phyloP scores from a whole-genome alignment of 2,329 filamentous ascomycete genomes.

The Dothiorella sarmentorum region DNA sequence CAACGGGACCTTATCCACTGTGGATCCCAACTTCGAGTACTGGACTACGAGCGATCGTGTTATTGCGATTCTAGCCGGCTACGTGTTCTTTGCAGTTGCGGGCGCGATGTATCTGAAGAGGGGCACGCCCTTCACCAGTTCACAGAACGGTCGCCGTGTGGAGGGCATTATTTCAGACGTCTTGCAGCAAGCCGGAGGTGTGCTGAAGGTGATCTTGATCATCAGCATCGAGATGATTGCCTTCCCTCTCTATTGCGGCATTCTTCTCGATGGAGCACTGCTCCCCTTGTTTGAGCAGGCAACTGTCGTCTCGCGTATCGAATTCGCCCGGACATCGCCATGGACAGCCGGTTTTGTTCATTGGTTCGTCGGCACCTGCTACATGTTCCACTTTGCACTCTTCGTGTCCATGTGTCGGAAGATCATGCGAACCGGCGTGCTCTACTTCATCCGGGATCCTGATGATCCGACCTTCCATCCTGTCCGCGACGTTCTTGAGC shows the following conservation, averaged over 20 bases:
- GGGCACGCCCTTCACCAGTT: constrained; percentile 64
- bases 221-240: constrained; percentile 99
- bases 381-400: constrained; percentile 99
- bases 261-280: constrained; percentile 83
- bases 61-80: constrained; percentile 78
- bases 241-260: constrained; percentile 92
- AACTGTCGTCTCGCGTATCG: constrained; percentile 70
- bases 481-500: constrained; percentile 91
- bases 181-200: constrained; percentile 88
- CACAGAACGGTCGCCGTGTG: constrained; percentile 52
- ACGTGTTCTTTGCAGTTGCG: constrained; percentile 68
- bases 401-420: constrained; percentile 99
- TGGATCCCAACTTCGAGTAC: constrained; percentile 39
- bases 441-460: constrained; percentile 97
- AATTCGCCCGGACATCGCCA: constrained; percentile 75
- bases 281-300: constrained; percentile 84
- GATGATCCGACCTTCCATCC: constrained; percentile 98
- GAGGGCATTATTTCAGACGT: constrained; percentile 79
- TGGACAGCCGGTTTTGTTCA: constrained; percentile 93
- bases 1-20: constrained; percentile 22
- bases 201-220: constrained; percentile 96
- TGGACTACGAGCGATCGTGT: constrained; percentile 55
- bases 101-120: constrained; percentile 77
- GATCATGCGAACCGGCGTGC: constrained; percentile 89
- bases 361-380: constrained; percentile 97